Evolutionary conservation across 2,329 filamentous ascomycete species (phyloP).

Genomic region (Fusarium nodosum): DNA sequence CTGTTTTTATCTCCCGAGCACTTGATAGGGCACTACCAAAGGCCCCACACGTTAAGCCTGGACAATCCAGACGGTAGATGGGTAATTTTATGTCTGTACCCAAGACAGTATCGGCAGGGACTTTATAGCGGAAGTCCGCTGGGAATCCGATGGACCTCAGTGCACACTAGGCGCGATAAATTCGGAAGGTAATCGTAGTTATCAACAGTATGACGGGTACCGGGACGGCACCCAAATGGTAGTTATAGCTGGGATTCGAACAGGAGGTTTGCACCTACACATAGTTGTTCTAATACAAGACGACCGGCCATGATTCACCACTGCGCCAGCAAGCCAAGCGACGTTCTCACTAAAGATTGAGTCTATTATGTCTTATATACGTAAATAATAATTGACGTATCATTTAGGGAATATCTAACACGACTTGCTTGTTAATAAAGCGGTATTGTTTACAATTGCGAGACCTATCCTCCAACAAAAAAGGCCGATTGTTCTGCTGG

Average conservation of each 20-base stretch:
- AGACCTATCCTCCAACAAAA: background rate
- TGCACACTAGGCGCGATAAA: background rate
- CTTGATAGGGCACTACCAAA: constrained; percentile 36
- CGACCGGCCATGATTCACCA: background rate
- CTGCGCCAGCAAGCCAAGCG: constrained; percentile 7
- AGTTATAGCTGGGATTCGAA: constrained; percentile 40
- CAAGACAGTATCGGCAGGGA: background rate
- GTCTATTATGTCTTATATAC: constrained; percentile 1
- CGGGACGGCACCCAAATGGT: constrained; percentile 12
- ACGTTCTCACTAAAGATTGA: background rate
- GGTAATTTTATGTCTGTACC: background rate
- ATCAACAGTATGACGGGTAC: background rate
- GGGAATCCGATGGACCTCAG: background rate
- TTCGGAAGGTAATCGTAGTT: no score
- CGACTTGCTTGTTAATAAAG: background rate
- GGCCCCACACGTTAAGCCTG: background rate
- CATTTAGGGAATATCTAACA: background rate
- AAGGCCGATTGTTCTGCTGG: background rate
- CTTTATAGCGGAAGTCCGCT: no score
- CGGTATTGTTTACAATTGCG: background rate
- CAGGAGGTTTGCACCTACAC: background rate
- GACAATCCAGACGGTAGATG: no score
- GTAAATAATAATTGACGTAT: background rate
- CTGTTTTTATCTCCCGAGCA: constrained; percentile 9
- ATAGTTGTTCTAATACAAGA: no score